These are phyloP conservation scores for Kondoa malvinella DNA, from an alignment of 768 basidiomycete genomes.

Conservation along the genomic window DNA sequence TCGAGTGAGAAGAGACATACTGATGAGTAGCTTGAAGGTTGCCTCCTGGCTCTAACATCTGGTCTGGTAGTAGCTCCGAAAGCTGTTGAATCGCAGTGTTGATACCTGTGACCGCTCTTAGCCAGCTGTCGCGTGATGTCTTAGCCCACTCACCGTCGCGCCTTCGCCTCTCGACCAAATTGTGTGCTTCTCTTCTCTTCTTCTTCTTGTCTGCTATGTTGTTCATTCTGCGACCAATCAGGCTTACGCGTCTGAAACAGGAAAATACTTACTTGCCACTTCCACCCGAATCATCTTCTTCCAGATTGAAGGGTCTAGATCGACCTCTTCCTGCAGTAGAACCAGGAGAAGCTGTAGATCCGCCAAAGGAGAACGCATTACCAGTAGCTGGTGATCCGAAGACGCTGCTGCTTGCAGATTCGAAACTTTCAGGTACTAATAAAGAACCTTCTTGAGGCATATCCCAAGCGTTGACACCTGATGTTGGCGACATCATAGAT, in stretches of 20 bases:
- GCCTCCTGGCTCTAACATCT: not conserved
- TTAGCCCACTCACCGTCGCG: not conserved
- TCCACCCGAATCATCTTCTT: not conserved
- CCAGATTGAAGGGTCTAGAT: not conserved
- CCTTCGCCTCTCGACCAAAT: not conserved
- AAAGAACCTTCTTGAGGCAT: not conserved
- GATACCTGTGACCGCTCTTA: not conserved
- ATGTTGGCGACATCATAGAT: not conserved
- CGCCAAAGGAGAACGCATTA: not conserved
- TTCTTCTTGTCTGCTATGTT: not conserved
- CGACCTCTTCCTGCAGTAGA: not conserved
- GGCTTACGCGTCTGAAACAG: not conserved
- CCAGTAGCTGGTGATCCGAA: not conserved
- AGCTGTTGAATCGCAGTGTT: conserved; percentile 3
- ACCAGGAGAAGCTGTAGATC: not conserved
- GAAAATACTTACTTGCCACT: conserved; percentile 2
- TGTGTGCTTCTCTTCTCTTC: conserved; percentile 5
- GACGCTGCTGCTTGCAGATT: not conserved
- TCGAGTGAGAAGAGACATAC: not conserved
- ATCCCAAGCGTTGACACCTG: not conserved
- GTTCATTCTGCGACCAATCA: not conserved
- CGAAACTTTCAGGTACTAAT: not conserved
- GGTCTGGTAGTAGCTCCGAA: not conserved
- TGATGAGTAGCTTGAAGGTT: not conserved
- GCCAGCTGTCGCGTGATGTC: not conserved